These are phyloP conservation scores for Elongisporangium senticosum DNA, from an alignment of 352 stramenopile species.

Conservation along the genomic window DNA sequence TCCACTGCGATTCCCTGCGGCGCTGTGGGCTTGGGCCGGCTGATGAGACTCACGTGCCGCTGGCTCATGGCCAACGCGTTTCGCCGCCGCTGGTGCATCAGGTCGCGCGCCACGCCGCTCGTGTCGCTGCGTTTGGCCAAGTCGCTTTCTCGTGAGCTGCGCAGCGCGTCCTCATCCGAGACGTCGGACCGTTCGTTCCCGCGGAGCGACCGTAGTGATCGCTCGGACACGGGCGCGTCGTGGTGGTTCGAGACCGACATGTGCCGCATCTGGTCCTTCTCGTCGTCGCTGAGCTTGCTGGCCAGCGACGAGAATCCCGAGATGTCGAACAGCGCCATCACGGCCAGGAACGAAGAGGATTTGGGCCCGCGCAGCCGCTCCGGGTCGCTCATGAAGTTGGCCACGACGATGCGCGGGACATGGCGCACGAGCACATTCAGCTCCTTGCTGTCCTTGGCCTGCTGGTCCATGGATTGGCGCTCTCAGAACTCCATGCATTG, in stretches of 20 bases:
- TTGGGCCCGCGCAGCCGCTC: slow-evolving; percentile 44
- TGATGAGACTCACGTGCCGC: not conserved
- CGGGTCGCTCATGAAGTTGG: slow-evolving; percentile 41
- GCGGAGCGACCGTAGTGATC: not conserved
- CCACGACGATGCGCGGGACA: slow-evolving; percentile 68
- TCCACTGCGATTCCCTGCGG: slow-evolving; percentile 54
- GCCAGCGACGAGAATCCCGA: slow-evolving; percentile 82
- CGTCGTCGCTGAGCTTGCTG: slow-evolving; percentile 61
- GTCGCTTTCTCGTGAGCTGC: slow-evolving; percentile 10
- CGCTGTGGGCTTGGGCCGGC: slow-evolving; percentile 31
- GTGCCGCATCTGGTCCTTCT: slow-evolving; percentile 32
- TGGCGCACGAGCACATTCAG: slow-evolving; percentile 58
- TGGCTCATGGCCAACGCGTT: slow-evolving; percentile 9
- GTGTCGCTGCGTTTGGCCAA: slow-evolving; percentile 9
- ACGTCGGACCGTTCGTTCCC: not conserved
- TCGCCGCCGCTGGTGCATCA: slow-evolving; percentile 39
- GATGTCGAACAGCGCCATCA: slow-evolving; percentile 83
- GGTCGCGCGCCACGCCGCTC: slow-evolving; percentile 10
- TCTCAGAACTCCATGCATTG: not conserved
- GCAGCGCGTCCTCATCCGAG: not conserved
- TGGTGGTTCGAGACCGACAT: not conserved
- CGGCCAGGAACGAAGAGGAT: slow-evolving; percentile 39
- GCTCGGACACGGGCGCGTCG: not conserved
- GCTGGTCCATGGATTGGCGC: slow-evolving; percentile 19
- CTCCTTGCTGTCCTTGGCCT: slow-evolving; percentile 29